Percentiles rank a stretch among this genome's conserved stretches.
These are phyloP conservation scores for Amphichorda felina DNA, from an alignment of 2,329 filamentous ascomycete species.

Conservation along the genomic window DNA sequence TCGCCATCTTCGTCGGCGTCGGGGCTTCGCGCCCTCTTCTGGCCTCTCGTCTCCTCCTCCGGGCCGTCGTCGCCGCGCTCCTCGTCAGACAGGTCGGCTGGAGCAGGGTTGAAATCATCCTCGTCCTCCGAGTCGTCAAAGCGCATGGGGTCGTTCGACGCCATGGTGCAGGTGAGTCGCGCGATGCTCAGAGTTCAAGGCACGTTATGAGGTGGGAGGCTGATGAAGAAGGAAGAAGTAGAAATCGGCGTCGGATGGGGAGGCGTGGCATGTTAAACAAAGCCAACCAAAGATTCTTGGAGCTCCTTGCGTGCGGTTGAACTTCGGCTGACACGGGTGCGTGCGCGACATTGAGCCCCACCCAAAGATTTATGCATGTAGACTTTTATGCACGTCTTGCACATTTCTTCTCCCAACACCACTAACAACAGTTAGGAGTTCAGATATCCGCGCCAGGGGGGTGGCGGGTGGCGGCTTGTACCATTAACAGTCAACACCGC, in stretches of 20 bases:
- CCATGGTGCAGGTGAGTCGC: slow-evolving; percentile 27
- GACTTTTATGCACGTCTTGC: neutral
- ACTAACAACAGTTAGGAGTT: neutral
- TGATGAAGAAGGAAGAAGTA: slow-evolving; percentile 2
- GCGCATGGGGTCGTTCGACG: slow-evolving; percentile 31
- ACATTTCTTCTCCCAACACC: neutral
- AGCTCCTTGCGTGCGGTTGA: neutral
- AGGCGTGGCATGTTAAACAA: slow-evolving; percentile 1
- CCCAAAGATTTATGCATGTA: neutral
- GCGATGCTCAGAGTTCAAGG: neutral
- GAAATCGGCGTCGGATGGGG: neutral
- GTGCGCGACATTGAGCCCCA: neutral
- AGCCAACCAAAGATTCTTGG: neutral
- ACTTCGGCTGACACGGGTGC: neutral
- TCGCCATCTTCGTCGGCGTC: slow-evolving; percentile 24
- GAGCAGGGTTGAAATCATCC: slow-evolving; percentile 78
- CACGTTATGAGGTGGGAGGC: neutral
- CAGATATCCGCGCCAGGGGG: neutral
- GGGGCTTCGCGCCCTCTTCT: slow-evolving; percentile 26
- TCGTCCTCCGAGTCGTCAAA: slow-evolving; percentile 64
- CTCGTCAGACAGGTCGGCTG: slow-evolving; percentile 60
- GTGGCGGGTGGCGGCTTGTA: too few species aligned
- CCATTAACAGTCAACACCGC: neutral
- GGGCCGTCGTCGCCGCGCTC: slow-evolving; percentile 25
- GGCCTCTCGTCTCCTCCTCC: slow-evolving; percentile 16